phyloP scores from a whole-genome alignment of 345 rosid species.

The Salix exigua region DNA sequence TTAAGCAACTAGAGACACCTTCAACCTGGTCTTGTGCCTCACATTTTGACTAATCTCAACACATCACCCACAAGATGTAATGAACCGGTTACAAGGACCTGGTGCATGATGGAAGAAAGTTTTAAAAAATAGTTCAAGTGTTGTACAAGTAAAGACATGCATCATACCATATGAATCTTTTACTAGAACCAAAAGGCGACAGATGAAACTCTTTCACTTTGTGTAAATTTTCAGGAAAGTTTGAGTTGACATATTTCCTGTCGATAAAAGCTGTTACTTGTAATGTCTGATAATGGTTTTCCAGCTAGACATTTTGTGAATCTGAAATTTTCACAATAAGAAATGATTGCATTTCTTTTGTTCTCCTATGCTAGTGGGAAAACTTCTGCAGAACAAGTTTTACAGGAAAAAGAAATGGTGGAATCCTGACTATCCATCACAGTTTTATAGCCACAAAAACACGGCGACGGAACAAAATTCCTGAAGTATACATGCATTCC shows the following conservation, averaged over 20 bases:
- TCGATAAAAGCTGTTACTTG: not conserved
- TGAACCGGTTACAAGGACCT: constrained; percentile 91
- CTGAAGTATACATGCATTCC: not conserved
- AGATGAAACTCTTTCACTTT: not conserved
- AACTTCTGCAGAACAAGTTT: not conserved
- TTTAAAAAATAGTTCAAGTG: not conserved
- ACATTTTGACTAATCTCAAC: constrained; percentile 65
- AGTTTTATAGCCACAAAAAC: not conserved
- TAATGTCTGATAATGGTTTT: not conserved
- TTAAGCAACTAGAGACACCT: not conserved
- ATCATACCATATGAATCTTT: not conserved
- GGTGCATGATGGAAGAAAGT: constrained; percentile 9
- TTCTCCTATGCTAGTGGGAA: not conserved
- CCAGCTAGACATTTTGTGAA: not conserved
- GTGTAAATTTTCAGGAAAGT: not conserved
- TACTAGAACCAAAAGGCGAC: no score
- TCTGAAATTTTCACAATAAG: not conserved
- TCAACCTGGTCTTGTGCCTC: constrained; percentile 11
- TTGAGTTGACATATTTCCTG: not conserved
- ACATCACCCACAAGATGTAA: constrained; percentile 92
- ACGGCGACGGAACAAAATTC: not conserved
- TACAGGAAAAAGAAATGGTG: not conserved
- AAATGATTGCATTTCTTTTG: not conserved
- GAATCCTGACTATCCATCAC: not conserved
- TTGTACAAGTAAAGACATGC: not conserved